A percentile compares a stretch with the other conserved stretches of the same genome.
Evolutionary conservation across 176 grass and related monocot genomes (phyloP).

Genomic region (Melocanna baccifera): DNA sequence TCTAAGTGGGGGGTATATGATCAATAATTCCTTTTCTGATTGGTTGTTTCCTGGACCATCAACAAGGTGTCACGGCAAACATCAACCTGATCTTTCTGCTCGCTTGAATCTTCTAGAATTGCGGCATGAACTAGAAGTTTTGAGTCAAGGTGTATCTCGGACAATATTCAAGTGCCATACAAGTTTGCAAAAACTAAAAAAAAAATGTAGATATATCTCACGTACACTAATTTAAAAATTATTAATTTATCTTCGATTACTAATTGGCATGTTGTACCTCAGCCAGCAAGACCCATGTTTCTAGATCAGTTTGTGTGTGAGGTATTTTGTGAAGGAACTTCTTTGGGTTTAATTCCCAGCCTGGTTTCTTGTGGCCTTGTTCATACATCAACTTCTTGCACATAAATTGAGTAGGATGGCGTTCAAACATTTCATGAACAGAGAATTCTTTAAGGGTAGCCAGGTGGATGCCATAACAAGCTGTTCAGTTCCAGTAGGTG

Average conservation of each 20-base stretch:
- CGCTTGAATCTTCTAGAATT: neutral
- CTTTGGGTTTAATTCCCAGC: conserved; percentile 22
- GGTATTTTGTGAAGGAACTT: neutral
- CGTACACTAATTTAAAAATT: neutral
- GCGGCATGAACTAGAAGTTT: neutral
- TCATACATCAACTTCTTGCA: neutral
- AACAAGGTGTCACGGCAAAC: neutral
- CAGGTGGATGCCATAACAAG: neutral
- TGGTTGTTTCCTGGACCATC: neutral
- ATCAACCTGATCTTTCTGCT: neutral
- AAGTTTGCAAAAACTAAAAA: neutral
- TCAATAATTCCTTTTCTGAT: no score
- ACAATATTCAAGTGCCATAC: neutral
- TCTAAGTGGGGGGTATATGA: no score
- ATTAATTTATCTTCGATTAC: neutral
- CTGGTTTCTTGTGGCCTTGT: conserved; percentile 19
- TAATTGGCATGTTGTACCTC: neutral
- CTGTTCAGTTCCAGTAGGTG: conserved; percentile 15
- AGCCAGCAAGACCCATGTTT: neutral
- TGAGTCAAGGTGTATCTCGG: neutral
- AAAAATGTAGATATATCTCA: neutral
- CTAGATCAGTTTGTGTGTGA: neutral
- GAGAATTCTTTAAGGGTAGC: neutral
- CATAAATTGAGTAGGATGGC: neutral
- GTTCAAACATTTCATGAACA: neutral